Base-by-base conservation (phyloP, 2,329 filamentous ascomycete species). In the Pestalotiopsis fici region DNA sequence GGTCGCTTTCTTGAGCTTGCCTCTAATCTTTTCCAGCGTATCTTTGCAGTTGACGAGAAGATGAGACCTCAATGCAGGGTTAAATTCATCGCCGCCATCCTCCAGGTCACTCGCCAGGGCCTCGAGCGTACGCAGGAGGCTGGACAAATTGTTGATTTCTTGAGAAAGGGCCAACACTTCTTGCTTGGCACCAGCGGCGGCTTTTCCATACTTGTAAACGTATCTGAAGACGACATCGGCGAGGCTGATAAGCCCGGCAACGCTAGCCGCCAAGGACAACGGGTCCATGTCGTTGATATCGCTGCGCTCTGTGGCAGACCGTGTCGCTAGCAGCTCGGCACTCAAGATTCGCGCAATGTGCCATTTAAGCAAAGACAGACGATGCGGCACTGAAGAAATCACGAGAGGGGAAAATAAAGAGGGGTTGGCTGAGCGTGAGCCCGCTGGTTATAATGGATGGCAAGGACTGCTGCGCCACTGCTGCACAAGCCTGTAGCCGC, bases 211-310 rank as follows among this genome's bases (percentile, higher is more conserved):
- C 28, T 72, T 73, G 43, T 59, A 73, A 0, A 73, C 66, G 5
- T 70, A 57, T 3, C 56, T 23, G 37, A 75, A 75, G 3, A 76
- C 66, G 1, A 71, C 43, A 15, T 76, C 74, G 15, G 72, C 70
- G 1, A 78, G 59, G 1, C 66, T 70, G 25, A 79, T 66, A 5
- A 79, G 68, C 11, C 77, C 76, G 9, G 75, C 75, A 27, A 79
- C 74, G 43, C 74, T 71, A 3, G 70, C 70, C 2, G 77, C 64
- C 18, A 78, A 67, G 12, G 75, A 76, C 2, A 79, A 54, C 6
- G 72, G 72, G 31, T 78, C 47, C 31, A 35, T 35, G 1, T 35
- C 31, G 11, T 35, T 1, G 3, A 35, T 2, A 35, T 35, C 31
- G 31, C 1, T 35, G 31, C 4, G 11, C 4, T 11, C 3, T 35